Evolutionary conservation across 495 filamentous ascomycete genomes (phyloP).

Genomic region (Bryoglossum gracile): DNA sequence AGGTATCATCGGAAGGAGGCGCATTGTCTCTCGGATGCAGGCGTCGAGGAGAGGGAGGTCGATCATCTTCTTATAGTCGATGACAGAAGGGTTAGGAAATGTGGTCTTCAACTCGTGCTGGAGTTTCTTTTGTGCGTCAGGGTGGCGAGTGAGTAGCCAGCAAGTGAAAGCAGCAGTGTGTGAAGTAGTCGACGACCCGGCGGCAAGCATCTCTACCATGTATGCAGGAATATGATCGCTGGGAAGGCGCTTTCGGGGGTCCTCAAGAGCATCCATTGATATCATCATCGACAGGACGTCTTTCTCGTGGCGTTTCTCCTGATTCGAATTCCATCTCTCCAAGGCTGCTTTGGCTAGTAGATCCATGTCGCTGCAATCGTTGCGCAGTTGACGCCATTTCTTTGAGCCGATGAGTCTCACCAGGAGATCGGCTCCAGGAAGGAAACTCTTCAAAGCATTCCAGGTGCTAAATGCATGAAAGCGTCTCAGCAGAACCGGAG

Average conservation of each 20-base stretch:
- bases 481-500: neutral
- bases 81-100: neutral
- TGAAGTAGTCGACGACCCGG: neutral
- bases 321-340: neutral
- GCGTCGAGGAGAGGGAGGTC: neutral
- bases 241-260: neutral
- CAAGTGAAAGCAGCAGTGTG: neutral
- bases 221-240: neutral
- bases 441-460: slow-evolving; percentile 2
- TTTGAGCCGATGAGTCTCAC: neutral
- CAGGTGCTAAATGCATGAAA: slow-evolving; percentile 4
- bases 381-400: neutral
- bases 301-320: neutral
- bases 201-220: slow-evolving; percentile 1
- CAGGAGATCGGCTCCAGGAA: neutral
- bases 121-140: neutral
- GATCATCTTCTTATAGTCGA: neutral
- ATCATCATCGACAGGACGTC: neutral
- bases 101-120: neutral
- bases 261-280: neutral
- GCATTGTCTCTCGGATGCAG: neutral
- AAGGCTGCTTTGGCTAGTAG: neutral
- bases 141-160: neutral
- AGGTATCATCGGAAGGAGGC: neutral
- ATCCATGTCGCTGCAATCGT: neutral